A percentile compares a stretch with the other conserved stretches of the same genome.
phyloP scores from a whole-genome alignment of 2,329 filamentous ascomycete genomes.

The Apiospora arundinis region DNA sequence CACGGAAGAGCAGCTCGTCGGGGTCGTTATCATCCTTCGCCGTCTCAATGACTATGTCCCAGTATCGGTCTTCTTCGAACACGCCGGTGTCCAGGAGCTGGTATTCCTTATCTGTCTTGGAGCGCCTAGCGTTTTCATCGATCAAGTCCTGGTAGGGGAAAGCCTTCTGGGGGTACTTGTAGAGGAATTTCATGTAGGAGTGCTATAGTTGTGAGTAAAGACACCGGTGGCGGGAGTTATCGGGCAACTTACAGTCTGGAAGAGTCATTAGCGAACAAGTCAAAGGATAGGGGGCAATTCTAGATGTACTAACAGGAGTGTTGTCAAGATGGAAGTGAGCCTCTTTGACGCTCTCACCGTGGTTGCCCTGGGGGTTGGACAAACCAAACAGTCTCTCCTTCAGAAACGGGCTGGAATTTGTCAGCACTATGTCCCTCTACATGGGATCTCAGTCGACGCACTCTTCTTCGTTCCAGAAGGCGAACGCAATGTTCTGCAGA shows the following conservation, averaged over 20 bases:
- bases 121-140: constrained; percentile 80
- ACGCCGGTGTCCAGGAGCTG: constrained; percentile 88
- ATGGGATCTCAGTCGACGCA: constrained; percentile 45
- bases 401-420: constrained; percentile 73
- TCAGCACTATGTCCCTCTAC: constrained; percentile 44
- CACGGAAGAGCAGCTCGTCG: constrained; percentile 90
- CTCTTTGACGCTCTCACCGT: constrained; percentile 97
- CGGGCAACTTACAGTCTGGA: constrained; percentile 51
- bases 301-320: constrained; percentile 65
- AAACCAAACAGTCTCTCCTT: constrained; percentile 95
- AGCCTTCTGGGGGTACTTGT: constrained; percentile 92
- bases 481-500: constrained; percentile 89
- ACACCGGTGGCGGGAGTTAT: constrained; percentile 21
- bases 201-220: constrained; percentile 61
- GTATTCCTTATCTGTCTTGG: constrained; percentile 83
- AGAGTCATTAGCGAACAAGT: constrained; percentile 13
- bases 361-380: constrained; percentile 95
- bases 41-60: constrained; percentile 96
- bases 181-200: constrained; percentile 98
- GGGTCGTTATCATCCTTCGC: constrained; percentile 93
- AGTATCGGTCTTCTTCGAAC: constrained; percentile 90
- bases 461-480: constrained; percentile 99
- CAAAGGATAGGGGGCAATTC: constrained; percentile 31
- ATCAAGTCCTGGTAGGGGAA: constrained; percentile 93
- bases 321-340: constrained; percentile 97